Evolutionary conservation across 768 basidiomycete species (phyloP).

Genomic region (Kwoniella newhampshirensis): DNA sequence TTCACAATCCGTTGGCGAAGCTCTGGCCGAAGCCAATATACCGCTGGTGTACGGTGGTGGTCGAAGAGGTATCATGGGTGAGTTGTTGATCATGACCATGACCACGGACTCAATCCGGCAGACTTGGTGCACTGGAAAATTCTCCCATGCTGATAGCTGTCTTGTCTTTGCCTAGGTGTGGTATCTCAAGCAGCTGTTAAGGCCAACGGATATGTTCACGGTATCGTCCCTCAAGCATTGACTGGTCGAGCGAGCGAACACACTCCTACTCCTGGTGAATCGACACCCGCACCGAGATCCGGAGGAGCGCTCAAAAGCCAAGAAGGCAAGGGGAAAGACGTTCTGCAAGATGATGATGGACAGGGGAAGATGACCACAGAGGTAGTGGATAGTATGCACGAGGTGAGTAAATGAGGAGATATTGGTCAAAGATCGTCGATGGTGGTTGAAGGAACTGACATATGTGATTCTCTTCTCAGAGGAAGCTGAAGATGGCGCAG

Average conservation of each 20-base stretch:
- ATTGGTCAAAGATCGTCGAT: too few species aligned
- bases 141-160: too few species aligned
- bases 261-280: constrained; percentile 22
- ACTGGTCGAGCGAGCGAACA: constrained; percentile 37
- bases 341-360: constrained; percentile 32
- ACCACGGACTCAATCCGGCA: too few species aligned
- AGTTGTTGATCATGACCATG: constrained; percentile 30
- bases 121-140: too few species aligned
- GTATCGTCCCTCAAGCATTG: constrained; percentile 78
- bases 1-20: constrained; percentile 72
- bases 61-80: constrained; percentile 78
- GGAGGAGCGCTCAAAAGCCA: constrained; percentile 63
- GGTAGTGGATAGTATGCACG: constrained; percentile 52
- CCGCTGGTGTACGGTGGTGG: constrained; percentile 88
- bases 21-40: constrained; percentile 63
- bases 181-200: constrained; percentile 61
- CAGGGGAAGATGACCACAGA: constrained; percentile 37
- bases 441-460: not conserved
- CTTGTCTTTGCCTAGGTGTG: too few species aligned
- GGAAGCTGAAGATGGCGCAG: constrained; percentile 88
- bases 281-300: not conserved
- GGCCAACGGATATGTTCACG: constrained; percentile 70
- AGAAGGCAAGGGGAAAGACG: constrained; percentile 44
- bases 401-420: constrained; percentile 47
- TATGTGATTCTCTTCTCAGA: constrained; percentile 57